A percentile compares a stretch with the other conserved stretches of the same genome.
phyloP scores from a whole-genome alignment of 2,329 filamentous ascomycete genomes.

The Talaromyces sp. region DNA sequence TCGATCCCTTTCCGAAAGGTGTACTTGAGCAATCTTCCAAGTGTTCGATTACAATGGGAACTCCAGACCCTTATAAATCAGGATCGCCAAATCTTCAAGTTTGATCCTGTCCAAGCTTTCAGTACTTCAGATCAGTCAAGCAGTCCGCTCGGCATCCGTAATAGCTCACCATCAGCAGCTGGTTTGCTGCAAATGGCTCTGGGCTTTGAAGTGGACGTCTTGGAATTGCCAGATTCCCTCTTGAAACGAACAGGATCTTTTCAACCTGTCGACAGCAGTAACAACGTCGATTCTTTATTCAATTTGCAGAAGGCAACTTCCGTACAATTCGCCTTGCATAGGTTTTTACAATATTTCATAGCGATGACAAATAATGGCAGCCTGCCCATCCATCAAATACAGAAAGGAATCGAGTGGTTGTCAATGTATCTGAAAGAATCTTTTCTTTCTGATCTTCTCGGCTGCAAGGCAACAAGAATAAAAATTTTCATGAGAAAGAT shows the following conservation, averaged over 20 bases:
- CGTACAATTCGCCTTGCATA: not conserved
- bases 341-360: slow-evolving; percentile 6
- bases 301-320: too few relatives aligned
- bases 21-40: slow-evolving; percentile 11
- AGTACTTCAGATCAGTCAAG: not conserved
- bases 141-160: not conserved
- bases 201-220: not conserved
- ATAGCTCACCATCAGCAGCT: not conserved
- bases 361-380: not conserved
- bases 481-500: slow-evolving; percentile 7
- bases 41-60: not conserved
- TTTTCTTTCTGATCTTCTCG: not conserved
- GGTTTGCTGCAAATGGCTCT: not conserved
- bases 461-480: not conserved
- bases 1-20: not conserved
- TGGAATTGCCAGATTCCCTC: not conserved
- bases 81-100: not conserved
- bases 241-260: not conserved
- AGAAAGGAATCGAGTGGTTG: not conserved
- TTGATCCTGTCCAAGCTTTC: not conserved
- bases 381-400: not conserved
- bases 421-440: not conserved
- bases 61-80: not conserved
- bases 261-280: not conserved
- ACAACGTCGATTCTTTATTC: not conserved